A percentile compares a stretch with the other conserved stretches of the same genome.
phyloP scores from a whole-genome alignment of 352 stramenopile species.

The Phytopythium helicoides region DNA sequence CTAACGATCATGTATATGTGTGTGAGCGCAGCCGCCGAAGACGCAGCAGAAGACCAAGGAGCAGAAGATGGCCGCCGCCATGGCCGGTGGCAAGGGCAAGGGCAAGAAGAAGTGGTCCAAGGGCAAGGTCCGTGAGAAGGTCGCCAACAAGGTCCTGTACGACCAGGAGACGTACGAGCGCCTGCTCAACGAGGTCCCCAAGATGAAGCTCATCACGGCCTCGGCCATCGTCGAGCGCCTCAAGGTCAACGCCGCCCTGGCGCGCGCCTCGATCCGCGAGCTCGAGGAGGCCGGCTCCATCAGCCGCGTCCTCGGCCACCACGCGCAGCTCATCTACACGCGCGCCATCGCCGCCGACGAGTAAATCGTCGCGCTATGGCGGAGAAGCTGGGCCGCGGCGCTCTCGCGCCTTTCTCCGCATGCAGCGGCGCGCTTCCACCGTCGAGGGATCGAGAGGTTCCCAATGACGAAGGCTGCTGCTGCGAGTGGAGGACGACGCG shows the following conservation, averaged over 20 bases:
- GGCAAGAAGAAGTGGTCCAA: constrained; percentile 99
- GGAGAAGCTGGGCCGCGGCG: constrained; percentile 11
- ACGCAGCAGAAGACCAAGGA: constrained; percentile 99
- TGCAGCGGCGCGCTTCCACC: too few relatives aligned
- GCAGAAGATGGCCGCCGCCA: constrained; percentile 99
- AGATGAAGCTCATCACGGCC: constrained; percentile 99
- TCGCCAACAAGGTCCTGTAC: constrained; percentile 99
- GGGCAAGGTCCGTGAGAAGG: constrained; percentile 99
- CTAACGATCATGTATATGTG: not conserved
- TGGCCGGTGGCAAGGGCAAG: constrained; percentile 97
- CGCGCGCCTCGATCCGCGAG: constrained; percentile 95
- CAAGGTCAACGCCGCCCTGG: constrained; percentile 98
- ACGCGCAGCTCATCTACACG: constrained; percentile 99
- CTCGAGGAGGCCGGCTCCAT: constrained; percentile 97
- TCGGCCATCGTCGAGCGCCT: constrained; percentile 98
- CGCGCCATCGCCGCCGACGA: constrained; percentile 86
- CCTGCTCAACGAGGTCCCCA: constrained; percentile 97
- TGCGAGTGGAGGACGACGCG: constrained; percentile 3
- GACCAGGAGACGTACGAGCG: constrained; percentile 99
- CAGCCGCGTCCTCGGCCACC: constrained; percentile 92
- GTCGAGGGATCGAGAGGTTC: too few relatives aligned
- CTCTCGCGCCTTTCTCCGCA: too few relatives aligned
- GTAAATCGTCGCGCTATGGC: constrained; percentile 17
- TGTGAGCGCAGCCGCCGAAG: constrained; percentile 91
- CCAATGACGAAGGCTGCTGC: not conserved